Percentiles rank a stretch among this genome's conserved stretches.
Evolutionary conservation across 2,329 filamentous ascomycete genomes (phyloP).

Genomic region (Colletotrichum lini): DNA sequence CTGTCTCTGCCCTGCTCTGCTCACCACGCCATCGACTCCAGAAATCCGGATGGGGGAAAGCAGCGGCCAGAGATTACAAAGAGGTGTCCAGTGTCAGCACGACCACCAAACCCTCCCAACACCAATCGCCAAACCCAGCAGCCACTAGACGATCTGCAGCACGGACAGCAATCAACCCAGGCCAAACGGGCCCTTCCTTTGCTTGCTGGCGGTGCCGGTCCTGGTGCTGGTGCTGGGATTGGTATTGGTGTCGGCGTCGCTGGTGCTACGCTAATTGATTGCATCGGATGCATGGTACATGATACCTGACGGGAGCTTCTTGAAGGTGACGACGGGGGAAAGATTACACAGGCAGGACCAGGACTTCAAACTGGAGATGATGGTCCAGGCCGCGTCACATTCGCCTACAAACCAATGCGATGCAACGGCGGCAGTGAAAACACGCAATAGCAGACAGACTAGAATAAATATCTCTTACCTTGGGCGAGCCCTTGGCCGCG

Average conservation of each 20-base stretch:
- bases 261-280: slow-evolving; percentile 21
- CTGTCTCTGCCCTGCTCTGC: not conserved
- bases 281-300: slow-evolving; percentile 16
- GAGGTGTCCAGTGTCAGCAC: slow-evolving; percentile 16
- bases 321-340: slow-evolving; percentile 10
- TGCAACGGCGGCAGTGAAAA: not conserved
- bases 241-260: slow-evolving; percentile 3
- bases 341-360: not conserved
- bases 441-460: not conserved
- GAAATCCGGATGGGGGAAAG: slow-evolving; percentile 38
- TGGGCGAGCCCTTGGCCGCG: slow-evolving; percentile 59
- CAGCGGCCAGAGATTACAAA: slow-evolving; percentile 34
- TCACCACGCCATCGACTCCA: slow-evolving; percentile 29
- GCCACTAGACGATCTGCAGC: slow-evolving; percentile 31
- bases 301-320: slow-evolving; percentile 16
- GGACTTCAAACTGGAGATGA: not conserved
- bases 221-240: slow-evolving; percentile 4
- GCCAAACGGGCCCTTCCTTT: slow-evolving; percentile 13
- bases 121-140: not conserved
- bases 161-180: slow-evolving; percentile 19
- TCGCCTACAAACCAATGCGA: slow-evolving; percentile 4
- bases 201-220: not conserved
- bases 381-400: not conserved
- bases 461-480: slow-evolving; percentile 57
- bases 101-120: slow-evolving; percentile 9